A percentile compares a stretch with the other conserved stretches of the same genome.
phyloP scores from a whole-genome alignment of 805 yeast species.

The Candida alai region DNA sequence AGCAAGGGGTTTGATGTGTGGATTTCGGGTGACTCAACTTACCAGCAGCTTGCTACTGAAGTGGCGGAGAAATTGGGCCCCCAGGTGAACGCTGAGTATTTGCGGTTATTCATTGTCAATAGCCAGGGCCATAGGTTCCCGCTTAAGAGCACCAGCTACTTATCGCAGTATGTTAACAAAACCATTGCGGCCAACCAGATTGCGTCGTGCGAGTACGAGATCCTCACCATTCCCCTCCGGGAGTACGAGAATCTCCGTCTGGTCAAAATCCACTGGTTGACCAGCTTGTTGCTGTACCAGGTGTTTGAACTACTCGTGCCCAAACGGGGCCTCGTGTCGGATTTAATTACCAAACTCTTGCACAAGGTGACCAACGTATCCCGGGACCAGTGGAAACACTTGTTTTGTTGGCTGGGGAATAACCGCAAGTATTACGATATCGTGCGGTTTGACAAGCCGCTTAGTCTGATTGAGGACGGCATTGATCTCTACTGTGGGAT shows the following conservation, averaged over 20 bases:
- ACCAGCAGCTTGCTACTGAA: slow-evolving; percentile 55
- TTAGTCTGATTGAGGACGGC: slow-evolving; percentile 31
- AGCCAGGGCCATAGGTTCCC: slow-evolving; percentile 58
- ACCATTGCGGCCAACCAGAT: slow-evolving; percentile 42
- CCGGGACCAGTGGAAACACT: slow-evolving; percentile 40
- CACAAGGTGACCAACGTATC: slow-evolving; percentile 51
- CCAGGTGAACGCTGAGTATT: slow-evolving; percentile 51
- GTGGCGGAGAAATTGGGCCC: slow-evolving; percentile 48
- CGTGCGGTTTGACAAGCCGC: slow-evolving; percentile 31
- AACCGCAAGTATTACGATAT: slow-evolving; percentile 37
- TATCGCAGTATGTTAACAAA: slow-evolving; percentile 41
- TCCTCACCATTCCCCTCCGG: slow-evolving; percentile 65
- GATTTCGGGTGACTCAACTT: slow-evolving; percentile 60
- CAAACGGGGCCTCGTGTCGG: slow-evolving; percentile 49
- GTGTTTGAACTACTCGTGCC: slow-evolving; percentile 68
- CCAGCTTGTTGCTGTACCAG: slow-evolving; percentile 65
- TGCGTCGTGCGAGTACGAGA: slow-evolving; percentile 63
- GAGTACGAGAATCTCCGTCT: slow-evolving; percentile 76
- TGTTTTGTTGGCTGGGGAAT: slow-evolving; percentile 57
- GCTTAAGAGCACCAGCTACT: slow-evolving; percentile 27
- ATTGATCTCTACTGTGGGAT: slow-evolving; percentile 38
- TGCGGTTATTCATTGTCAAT: slow-evolving; percentile 63
- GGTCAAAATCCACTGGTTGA: slow-evolving; percentile 67
- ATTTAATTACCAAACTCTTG: slow-evolving; percentile 52
- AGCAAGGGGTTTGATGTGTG: slow-evolving; percentile 52